Evolutionary conservation across 2,329 filamentous ascomycete genomes (phyloP).

Genomic region (Tricladium varicosporioides): DNA sequence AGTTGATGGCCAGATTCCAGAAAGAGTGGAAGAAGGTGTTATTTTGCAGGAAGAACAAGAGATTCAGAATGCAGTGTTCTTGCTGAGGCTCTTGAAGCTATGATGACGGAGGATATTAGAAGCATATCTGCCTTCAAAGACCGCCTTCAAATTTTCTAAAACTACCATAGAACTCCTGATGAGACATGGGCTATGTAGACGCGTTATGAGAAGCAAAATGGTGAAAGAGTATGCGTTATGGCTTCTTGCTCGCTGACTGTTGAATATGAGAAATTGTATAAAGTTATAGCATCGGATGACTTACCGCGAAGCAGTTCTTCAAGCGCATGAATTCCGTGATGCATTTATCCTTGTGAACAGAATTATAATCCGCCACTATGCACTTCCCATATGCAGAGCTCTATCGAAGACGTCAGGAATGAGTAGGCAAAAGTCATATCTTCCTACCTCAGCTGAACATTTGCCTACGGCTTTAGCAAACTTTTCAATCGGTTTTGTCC

Average conservation of each 20-base stretch:
- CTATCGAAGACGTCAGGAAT: slow-evolving; percentile 44
- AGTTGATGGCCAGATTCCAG: slow-evolving; percentile 52
- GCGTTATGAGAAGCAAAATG: slow-evolving; percentile 6
- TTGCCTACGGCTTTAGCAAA: slow-evolving; percentile 64
- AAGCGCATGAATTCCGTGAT: slow-evolving; percentile 77
- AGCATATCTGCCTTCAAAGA: neutral
- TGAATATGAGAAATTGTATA: slow-evolving; percentile 12
- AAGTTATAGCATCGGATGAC: slow-evolving; percentile 24
- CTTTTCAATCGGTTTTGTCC: slow-evolving; percentile 65
- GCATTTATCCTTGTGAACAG: slow-evolving; percentile 89
- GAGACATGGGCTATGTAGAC: slow-evolving; percentile 4
- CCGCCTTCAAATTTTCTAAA: neutral
- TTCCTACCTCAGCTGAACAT: slow-evolving; percentile 61
- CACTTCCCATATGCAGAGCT: slow-evolving; percentile 87
- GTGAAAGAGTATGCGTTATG: slow-evolving; percentile 10
- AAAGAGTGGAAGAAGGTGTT: slow-evolving; percentile 51
- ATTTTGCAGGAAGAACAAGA: slow-evolving; percentile 84
- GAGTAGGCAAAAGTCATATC: neutral
- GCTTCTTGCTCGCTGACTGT: slow-evolving; percentile 47
- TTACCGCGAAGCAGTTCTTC: slow-evolving; percentile 85
- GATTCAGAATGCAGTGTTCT: slow-evolving; percentile 77
- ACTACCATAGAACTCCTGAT: slow-evolving; percentile 4
- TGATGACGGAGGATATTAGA: slow-evolving; percentile 38
- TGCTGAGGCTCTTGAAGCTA: slow-evolving; percentile 73
- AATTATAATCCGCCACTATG: slow-evolving; percentile 84